Evolutionary conservation across 1,284 basidiomycete genomes (phyloP).

Genomic region (Microbotryum intermedium): DNA sequence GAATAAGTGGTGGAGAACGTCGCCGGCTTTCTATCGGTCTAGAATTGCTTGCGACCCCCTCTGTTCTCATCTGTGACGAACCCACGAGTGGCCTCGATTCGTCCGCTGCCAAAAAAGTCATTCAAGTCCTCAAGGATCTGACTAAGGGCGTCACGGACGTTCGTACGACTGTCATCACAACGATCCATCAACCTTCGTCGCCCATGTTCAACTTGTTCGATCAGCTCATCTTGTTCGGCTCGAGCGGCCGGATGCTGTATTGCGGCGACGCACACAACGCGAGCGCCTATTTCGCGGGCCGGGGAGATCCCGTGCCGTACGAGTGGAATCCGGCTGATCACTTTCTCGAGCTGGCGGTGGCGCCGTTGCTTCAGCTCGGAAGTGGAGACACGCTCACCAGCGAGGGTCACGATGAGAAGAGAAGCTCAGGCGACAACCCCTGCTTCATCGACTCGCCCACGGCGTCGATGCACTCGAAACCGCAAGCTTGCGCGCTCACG

Average conservation of each 20-base stretch:
- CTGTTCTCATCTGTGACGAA: conserved; percentile 57
- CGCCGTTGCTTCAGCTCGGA: no score
- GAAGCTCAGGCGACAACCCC: no score
- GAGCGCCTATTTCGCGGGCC: conserved; percentile 54
- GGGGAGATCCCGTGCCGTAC: conserved; percentile 48
- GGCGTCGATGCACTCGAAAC: no score
- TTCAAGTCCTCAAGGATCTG: conserved; percentile 62
- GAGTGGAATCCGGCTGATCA: conserved; percentile 80
- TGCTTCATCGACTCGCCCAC: no score
- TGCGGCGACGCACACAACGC: conserved; percentile 61
- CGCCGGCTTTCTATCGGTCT: conserved; percentile 56
- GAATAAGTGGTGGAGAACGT: conserved; percentile 58
- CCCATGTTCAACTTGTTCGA: conserved; percentile 77
- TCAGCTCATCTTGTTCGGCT: conserved; percentile 64
- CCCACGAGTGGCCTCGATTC: conserved; percentile 70
- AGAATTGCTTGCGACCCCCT: conserved; percentile 55
- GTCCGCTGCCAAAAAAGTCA: conserved; percentile 70
- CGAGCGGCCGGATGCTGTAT: conserved; percentile 64
- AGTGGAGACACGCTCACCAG: no score
- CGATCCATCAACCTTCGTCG: conserved; percentile 46
- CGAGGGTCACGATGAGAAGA: no score
- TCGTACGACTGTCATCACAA: conserved; percentile 59
- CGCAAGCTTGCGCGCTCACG: conserved; percentile 53
- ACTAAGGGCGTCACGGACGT: conserved; percentile 45
- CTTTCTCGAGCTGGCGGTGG: conserved; percentile 63